Base-by-base conservation (phyloP, 108 stramenopile species). In the Skeletonema menzelii region DNA sequence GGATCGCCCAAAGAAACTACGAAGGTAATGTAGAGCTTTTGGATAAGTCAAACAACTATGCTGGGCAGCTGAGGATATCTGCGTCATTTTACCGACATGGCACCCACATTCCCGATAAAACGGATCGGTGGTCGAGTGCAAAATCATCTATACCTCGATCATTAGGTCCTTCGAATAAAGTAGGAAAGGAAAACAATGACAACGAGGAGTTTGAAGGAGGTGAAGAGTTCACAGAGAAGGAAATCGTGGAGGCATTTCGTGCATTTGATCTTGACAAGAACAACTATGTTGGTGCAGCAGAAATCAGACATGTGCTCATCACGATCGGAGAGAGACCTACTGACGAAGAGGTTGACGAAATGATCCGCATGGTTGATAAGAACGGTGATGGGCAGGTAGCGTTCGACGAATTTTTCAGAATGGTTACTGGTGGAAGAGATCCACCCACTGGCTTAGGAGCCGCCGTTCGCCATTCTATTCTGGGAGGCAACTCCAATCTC, bases 321-420 rank as follows among this genome's bases (percentile, higher is more conserved):
- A 92, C 87, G 60, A 92, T 92, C 58, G 89, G 91, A 13, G 91
- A 92, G 86, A 79, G 85, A 53, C 87, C 83, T 20, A 87, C 87
- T 3, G 91, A 92, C 67, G 91, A 90, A 73, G 91, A 92, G 84
- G 84, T 92, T 26, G 91, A 90, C 65, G 91, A 92, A 79, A 90
- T 92, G 91, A 92, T 92, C 62, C 79, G 89, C 27, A 90, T 92
- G 88, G 86, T 87, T 10, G 91, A 92, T 65, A 72, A 77, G 32
- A 89, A 90, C 63, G 89, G 89, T 13, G 91, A 92, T 74, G 89
- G 91, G 0, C 91, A 92, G 67, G 88, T 90, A 28, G 75, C 77
- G 27, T 92, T 88, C 49, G 86, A 85, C 42, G 91, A 92, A 86
- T 92, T 92, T 82, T 90, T 87, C 63, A 63, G 74, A 37, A 88